Evolutionary conservation across 1,284 basidiomycete species (phyloP).

Genomic region (Megacollybia platyphylla): DNA sequence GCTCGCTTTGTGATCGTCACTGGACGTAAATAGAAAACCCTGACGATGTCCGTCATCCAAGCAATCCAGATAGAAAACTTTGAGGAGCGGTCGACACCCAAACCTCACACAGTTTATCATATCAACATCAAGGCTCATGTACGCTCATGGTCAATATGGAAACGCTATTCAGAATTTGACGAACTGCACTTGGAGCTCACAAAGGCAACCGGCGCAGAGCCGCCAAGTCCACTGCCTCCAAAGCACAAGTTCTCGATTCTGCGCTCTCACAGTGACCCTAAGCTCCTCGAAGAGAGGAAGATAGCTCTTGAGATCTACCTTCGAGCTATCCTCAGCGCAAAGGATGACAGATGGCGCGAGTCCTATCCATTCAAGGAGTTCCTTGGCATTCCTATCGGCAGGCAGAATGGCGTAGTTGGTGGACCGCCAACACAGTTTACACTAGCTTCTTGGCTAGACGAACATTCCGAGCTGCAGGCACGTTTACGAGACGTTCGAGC

Average conservation of each 20-base stretch:
- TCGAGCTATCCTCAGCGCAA: constrained; percentile 70
- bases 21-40: constrained; percentile 14
- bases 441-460: constrained; percentile 73
- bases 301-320: constrained; percentile 76
- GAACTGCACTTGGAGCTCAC: constrained; percentile 76
- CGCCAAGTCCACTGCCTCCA: constrained; percentile 69
- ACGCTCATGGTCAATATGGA: constrained; percentile 85
- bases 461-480: constrained; percentile 66
- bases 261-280: constrained; percentile 30
- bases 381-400: constrained; percentile 66
- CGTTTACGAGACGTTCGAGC: constrained; percentile 71
- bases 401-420: constrained; percentile 22
- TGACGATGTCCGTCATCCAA: constrained; percentile 58
- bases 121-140: constrained; percentile 75
- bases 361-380: constrained; percentile 76
- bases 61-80: constrained; percentile 54
- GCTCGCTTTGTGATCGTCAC: constrained; percentile 46
- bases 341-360: constrained; percentile 76
- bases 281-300: constrained; percentile 64
- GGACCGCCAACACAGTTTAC: constrained; percentile 42
- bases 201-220: constrained; percentile 55
- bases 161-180: constrained; percentile 89
- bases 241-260: constrained; percentile 67
- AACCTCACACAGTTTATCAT: constrained; percentile 69
- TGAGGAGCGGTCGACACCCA: constrained; percentile 55